Percentiles rank a stretch among this genome's conserved stretches.
Conservation (phyloP, 257 asterid species). For the Solanum dulcamara region DNA sequence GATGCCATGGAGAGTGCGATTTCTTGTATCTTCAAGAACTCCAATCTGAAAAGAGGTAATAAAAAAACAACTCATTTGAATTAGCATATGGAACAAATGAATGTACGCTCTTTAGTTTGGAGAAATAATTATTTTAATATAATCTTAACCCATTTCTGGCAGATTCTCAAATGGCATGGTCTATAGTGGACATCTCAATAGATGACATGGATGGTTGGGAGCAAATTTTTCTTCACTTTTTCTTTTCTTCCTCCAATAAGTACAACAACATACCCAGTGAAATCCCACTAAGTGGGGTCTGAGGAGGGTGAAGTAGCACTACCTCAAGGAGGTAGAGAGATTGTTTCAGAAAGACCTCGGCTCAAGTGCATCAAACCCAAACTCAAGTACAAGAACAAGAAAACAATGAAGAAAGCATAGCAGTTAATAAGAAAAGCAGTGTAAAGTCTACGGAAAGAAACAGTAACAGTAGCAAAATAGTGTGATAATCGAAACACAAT, state of each 20-base stretch:
- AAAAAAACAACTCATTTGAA: neutral
- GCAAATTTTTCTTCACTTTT: neutral
- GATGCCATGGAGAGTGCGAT: slow-evolving; percentile 82
- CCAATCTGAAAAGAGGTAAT: slow-evolving; percentile 49
- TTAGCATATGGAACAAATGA: neutral
- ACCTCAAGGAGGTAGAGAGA: neutral
- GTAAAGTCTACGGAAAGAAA: neutral
- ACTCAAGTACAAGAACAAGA: neutral
- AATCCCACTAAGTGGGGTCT: neutral
- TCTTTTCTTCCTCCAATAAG: neutral
- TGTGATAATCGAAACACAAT: neutral
- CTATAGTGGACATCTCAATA: neutral
- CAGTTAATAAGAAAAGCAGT: neutral
- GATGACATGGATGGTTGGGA: neutral
- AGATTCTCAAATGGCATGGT: neutral
- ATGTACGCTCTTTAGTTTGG: neutral
- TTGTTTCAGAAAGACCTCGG: neutral
- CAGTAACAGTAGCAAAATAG: neutral
- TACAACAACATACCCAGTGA: neutral
- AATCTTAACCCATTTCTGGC: neutral
- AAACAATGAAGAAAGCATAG: neutral
- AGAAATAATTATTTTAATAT: neutral
- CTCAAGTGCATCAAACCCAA: neutral
- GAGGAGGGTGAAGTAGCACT: neutral
- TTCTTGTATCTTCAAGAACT: slow-evolving; percentile 93